A percentile compares a stretch with the other conserved stretches of the same genome.
phyloP scores from a whole-genome alignment of 805 yeast genomes.

The Metschnikowia bowlesiae region DNA sequence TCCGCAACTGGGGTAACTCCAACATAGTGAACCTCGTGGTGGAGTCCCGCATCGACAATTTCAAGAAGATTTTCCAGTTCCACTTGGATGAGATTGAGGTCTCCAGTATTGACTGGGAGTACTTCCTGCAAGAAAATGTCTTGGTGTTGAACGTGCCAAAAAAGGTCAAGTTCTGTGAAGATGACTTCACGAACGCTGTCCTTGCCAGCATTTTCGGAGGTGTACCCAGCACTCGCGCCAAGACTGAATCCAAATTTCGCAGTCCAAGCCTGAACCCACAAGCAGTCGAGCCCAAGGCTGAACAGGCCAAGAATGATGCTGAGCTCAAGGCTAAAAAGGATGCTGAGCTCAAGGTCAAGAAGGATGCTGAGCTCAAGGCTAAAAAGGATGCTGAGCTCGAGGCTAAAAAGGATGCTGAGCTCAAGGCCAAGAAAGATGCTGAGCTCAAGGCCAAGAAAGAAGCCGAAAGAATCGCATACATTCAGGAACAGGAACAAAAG shows the following conservation, averaged over 20 bases:
- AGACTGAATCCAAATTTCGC: neutral
- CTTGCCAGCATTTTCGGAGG: constrained; percentile 11
- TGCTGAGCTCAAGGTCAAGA: constrained; percentile 2
- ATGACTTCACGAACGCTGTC: constrained; percentile 15
- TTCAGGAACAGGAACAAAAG: constrained; percentile 4
- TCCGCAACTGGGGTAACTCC: constrained; percentile 9
- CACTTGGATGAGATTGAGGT: constrained; percentile 28
- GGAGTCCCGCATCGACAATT: constrained; percentile 23
- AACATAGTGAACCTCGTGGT: constrained; percentile 17
- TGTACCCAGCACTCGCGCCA: neutral
- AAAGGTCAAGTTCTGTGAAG: constrained; percentile 15
- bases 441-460: constrained; percentile 4
- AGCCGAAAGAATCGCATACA: constrained; percentile 7
- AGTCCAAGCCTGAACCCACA: neutral
- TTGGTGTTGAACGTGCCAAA: constrained; percentile 37
- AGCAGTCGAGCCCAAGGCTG: neutral
- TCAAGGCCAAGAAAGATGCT: constrained; percentile 4
- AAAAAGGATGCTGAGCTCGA: constrained; percentile 4
- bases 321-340: constrained; percentile 6
- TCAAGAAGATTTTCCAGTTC: constrained; percentile 30
- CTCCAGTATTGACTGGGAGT: constrained; percentile 32
- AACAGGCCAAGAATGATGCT: neutral
- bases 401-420: constrained; percentile 5
- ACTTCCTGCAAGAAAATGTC: constrained; percentile 25
- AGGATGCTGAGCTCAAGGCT: constrained; percentile 3